Evolutionary conservation across 202 grass and related monocot genomes (phyloP).

Genomic region (Zizania palustris): DNA sequence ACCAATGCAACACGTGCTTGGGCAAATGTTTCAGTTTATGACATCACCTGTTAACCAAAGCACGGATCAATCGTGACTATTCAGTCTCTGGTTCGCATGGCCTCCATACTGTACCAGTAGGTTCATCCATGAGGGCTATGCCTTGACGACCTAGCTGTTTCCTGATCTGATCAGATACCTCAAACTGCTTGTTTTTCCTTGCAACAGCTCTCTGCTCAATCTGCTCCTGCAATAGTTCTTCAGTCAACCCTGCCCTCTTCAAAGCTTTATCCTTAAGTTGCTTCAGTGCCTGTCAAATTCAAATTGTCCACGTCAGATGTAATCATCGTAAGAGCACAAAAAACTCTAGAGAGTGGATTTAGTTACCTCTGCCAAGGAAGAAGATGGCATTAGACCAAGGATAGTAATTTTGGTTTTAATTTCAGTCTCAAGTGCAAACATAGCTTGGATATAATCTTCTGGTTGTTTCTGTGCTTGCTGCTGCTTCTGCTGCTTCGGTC

Average conservation of each 20-base stretch:
- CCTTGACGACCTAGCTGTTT: slow-evolving; percentile 61
- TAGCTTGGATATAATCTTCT: slow-evolving; percentile 59
- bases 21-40: slow-evolving; percentile 29
- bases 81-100: slow-evolving; percentile 58
- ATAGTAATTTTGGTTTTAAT: slow-evolving; percentile 60
- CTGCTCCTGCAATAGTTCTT: slow-evolving; percentile 57
- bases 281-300: slow-evolving; percentile 53
- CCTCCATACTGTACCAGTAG: slow-evolving; percentile 68
- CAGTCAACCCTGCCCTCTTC: slow-evolving; percentile 57
- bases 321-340: slow-evolving; percentile 10
- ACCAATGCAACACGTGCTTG: not conserved
- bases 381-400: slow-evolving; percentile 63
- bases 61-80: slow-evolving; percentile 1
- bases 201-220: slow-evolving; percentile 67
- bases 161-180: slow-evolving; percentile 68
- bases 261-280: slow-evolving; percentile 83
- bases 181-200: slow-evolving; percentile 87
- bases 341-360: not conserved
- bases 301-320: not conserved
- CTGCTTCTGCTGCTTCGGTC: slow-evolving; percentile 70
- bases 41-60: slow-evolving; percentile 6
- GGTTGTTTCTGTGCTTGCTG: slow-evolving; percentile 55
- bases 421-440: slow-evolving; percentile 63
- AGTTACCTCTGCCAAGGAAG: slow-evolving; percentile 63
- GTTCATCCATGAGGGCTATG: slow-evolving; percentile 85